Evolutionary conservation across 2,329 filamentous ascomycete genomes (phyloP).

Genomic region (Cordyceps cicadae): DNA sequence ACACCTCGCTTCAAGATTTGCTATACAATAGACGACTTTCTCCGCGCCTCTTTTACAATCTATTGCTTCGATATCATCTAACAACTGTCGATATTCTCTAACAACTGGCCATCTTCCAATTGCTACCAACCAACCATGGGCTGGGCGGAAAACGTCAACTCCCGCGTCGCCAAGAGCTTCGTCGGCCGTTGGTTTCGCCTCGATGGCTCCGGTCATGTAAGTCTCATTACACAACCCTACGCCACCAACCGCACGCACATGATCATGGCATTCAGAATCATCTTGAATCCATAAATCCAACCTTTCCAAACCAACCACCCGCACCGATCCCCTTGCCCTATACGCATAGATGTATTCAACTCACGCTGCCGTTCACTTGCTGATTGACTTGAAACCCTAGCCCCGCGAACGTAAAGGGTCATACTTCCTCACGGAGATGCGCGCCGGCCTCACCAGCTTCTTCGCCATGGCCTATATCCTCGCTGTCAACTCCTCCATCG

Average conservation of each 20-base stretch:
- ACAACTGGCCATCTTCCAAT: neutral
- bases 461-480: slow-evolving; percentile 54
- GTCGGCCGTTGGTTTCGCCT: slow-evolving; percentile 71
- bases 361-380: neutral
- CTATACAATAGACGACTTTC: neutral
- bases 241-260: neutral
- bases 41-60: neutral
- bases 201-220: slow-evolving; percentile 74
- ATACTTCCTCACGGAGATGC: slow-evolving; percentile 74
- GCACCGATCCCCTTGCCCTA: neutral
- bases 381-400: slow-evolving; percentile 28
- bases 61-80: neutral
- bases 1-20: neutral
- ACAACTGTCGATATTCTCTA: neutral
- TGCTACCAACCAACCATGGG: slow-evolving; percentile 28
- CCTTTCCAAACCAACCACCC: neutral
- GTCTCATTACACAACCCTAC: slow-evolving; percentile 23
- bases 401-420: slow-evolving; percentile 64
- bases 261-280: neutral
- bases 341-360: neutral
- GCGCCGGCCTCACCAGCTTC: slow-evolving; percentile 75
- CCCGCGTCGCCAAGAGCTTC: slow-evolving; percentile 52
- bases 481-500: slow-evolving; percentile 44
- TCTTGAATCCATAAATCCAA: neutral
- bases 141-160: slow-evolving; percentile 44